Evolutionary conservation across 2,329 filamentous ascomycete genomes (phyloP).

Genomic region (Alternaria sp.): DNA sequence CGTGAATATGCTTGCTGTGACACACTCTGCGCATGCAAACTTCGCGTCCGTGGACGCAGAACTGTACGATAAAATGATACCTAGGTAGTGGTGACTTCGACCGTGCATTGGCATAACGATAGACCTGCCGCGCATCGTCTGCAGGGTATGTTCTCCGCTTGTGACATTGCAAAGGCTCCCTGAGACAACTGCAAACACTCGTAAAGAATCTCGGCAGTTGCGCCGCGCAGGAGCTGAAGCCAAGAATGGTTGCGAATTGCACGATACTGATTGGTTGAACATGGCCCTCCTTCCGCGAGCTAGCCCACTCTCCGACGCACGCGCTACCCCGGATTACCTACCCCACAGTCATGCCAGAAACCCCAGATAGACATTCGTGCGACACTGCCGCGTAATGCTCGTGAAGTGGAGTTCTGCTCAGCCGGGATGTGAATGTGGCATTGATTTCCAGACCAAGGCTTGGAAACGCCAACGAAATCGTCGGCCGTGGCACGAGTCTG

Average conservation of each 20-base stretch:
- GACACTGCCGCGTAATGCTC: neutral
- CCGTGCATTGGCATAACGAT: neutral
- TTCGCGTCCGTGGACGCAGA: neutral
- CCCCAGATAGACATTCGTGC: neutral
- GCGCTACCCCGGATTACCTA: neutral
- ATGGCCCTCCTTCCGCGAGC: neutral
- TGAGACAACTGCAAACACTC: neutral
- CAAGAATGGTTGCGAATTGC: neutral
- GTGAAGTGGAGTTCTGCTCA: neutral
- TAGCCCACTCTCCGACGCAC: neutral
- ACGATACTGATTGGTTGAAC: neutral
- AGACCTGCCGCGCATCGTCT: neutral
- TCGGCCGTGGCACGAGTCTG: neutral
- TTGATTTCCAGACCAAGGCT: neutral
- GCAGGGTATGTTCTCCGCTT: neutral
- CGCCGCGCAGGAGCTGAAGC: neutral
- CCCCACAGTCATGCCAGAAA: neutral
- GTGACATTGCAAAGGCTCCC: neutral
- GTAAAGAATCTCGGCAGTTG: neutral
- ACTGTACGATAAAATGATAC: neutral
- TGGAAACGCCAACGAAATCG: neutral
- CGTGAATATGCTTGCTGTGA: neutral
- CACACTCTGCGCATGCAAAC: neutral
- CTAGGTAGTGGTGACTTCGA: neutral
- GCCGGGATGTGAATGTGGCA: neutral